phyloP scores from a whole-genome alignment of 257 asterid genomes.

The Penstemon eatonii region DNA sequence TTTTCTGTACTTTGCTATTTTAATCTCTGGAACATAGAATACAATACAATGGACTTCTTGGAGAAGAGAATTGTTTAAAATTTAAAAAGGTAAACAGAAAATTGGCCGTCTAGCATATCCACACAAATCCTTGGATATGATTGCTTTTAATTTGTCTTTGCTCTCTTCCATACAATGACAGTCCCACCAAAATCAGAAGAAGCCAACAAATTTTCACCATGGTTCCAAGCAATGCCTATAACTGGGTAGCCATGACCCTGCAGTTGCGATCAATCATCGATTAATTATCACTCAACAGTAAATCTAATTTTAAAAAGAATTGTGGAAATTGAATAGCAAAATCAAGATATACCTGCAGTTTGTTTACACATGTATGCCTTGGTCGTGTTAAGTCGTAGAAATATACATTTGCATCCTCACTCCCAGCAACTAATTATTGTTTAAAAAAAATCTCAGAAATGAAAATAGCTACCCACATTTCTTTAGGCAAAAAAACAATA shows the following conservation, averaged over 20 bases:
- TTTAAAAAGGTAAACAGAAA: background rate
- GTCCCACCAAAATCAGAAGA: constrained; percentile 98
- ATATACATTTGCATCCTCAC: constrained; percentile 93
- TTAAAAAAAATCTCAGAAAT: constrained; percentile 29
- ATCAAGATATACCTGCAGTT: constrained; percentile 67
- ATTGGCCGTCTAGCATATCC: background rate
- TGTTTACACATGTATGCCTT: constrained; percentile 87
- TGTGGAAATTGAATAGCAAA: background rate
- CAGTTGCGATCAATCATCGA: constrained; percentile 25
- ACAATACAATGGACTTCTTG: constrained; percentile 23
- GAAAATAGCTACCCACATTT: background rate
- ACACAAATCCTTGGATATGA: constrained; percentile 11
- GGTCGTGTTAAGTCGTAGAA: constrained; percentile 94
- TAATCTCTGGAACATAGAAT: constrained; percentile 21
- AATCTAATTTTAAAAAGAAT: background rate
- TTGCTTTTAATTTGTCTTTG: constrained; percentile 47
- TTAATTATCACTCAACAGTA: background rate
- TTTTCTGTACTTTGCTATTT: constrained; percentile 20
- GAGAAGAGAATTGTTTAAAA: constrained; percentile 12
- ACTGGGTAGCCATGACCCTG: constrained; percentile 96
- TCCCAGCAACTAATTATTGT: constrained; percentile 77
- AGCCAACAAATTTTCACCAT: constrained; percentile 90
- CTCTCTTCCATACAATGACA: constrained; percentile 96
- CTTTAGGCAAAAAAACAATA: background rate
- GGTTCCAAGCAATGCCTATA: constrained; percentile 95